A percentile compares a stretch with the other conserved stretches of the same genome.
Conservation (phyloP, 805 yeast species). For the Candida sakaeoensis region DNA sequence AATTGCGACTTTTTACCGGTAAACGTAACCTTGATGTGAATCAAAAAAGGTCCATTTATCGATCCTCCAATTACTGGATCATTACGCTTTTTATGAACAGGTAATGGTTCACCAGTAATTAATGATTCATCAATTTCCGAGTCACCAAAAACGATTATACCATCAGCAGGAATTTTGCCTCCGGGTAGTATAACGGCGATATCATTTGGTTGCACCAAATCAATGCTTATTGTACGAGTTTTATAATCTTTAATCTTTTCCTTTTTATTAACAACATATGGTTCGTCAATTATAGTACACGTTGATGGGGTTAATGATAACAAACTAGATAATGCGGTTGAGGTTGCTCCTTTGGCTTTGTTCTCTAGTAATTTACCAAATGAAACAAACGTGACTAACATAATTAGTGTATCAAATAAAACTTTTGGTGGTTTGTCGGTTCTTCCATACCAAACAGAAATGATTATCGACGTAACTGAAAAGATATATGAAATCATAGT, state of each 20-base stretch:
- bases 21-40: conserved; percentile 63
- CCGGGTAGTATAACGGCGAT: conserved; percentile 81
- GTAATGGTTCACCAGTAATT: conserved; percentile 86
- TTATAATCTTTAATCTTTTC: conserved; percentile 22
- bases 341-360: conserved; percentile 89
- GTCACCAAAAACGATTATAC: conserved; percentile 68
- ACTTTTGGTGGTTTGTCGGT: conserved; percentile 54
- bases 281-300: conserved; percentile 53
- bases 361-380: conserved; percentile 91
- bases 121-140: conserved; percentile 87
- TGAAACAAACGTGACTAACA: conserved; percentile 80
- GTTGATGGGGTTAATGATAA: conserved; percentile 76
- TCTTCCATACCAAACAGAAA: conserved; percentile 42
- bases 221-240: conserved; percentile 59
- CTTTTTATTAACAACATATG: conserved; percentile 11
- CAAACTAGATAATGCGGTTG: conserved; percentile 78
- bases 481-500: conserved; percentile 75
- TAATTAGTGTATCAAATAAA: conserved; percentile 80
- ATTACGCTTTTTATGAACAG: conserved; percentile 61
- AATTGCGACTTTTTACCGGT: conserved; percentile 85
- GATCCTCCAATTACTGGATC: conserved; percentile 84
- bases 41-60: conserved; percentile 71
- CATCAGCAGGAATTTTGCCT: conserved; percentile 88
- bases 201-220: conserved; percentile 74
- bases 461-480: conserved; percentile 60